Percentiles rank a stretch among this genome's conserved stretches.
phyloP scores from a whole-genome alignment of 495 filamentous ascomycete genomes.

The Trichoderma gamsii region DNA sequence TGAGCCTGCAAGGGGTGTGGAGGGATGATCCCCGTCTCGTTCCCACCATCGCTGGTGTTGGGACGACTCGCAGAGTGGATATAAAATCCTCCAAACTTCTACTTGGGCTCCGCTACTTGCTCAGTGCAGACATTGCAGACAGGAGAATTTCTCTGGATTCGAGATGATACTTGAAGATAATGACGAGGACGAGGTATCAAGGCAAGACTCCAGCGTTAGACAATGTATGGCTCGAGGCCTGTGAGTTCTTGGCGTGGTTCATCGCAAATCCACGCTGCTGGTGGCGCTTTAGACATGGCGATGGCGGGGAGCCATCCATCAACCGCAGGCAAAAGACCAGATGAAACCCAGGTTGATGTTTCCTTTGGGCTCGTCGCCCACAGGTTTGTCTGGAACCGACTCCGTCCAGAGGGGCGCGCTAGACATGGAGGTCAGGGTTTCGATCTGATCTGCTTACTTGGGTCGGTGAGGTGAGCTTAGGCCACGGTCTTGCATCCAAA shows the following conservation, averaged over 20 bases:
- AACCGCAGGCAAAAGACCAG: too few relatives aligned
- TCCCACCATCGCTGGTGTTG: not conserved
- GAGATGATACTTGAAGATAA: too few relatives aligned
- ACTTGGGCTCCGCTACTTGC: not conserved
- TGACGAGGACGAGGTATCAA: too few relatives aligned
- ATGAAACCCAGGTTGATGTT: too few relatives aligned
- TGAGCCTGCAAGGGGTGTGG: constrained; percentile 8
- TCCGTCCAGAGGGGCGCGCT: constrained; percentile 7
- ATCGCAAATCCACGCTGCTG: too few relatives aligned
- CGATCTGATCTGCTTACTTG: constrained; percentile 14
- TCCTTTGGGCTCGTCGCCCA: too few relatives aligned
- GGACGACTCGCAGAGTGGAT: not conserved
- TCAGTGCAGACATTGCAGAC: not conserved
- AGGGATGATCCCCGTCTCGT: constrained; percentile 8
- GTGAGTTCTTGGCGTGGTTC: too few relatives aligned
- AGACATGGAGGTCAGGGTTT: constrained; percentile 1
- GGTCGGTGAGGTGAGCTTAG: constrained; percentile 12
- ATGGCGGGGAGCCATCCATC: too few relatives aligned
- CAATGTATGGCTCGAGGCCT: too few relatives aligned
- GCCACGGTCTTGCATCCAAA: constrained; percentile 1
- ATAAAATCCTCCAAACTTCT: not conserved
- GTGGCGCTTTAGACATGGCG: too few relatives aligned
- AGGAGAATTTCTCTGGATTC: too few relatives aligned
- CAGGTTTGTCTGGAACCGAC: not conserved
- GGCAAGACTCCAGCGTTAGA: too few relatives aligned